Base-by-base conservation (phyloP, 257 asterid genomes). In the Rehmannia glutinosa region DNA sequence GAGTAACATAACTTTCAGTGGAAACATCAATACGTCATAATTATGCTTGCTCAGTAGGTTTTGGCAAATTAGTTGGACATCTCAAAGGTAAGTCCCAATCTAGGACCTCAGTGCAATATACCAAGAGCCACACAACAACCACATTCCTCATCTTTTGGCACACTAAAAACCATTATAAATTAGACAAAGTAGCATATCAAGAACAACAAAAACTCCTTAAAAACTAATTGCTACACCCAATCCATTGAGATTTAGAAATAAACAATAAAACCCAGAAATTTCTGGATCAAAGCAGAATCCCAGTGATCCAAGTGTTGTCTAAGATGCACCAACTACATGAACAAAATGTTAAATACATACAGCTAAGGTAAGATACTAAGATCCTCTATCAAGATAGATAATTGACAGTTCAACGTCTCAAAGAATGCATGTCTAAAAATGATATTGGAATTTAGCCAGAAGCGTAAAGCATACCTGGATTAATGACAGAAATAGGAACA, bases 401-500 rank as follows among this genome's bases (percentile, higher is more conserved):
- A 10, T 21, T 10, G 32, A 53, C 62, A 54, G 58, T 19, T 65
- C 64, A 58, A 52, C 24, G 35, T 27, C 21, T 36, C 21, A 71
- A 42, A 52, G 66, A 73, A 24, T 4, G 45, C 56, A 53, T 17
- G 50, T 60, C 33, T 41, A 39, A 57, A 56, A 23, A 67, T 50
- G 23, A 55, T 64, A 47, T 5, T 53, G 17, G 30, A 21, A 39
- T 60, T 28, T 49, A 71, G 58, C 62, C 75, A 74, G 52, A 39
- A 39, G 39, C 38, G 24, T 52, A 77, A 60, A 46, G 42, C 69
- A 57, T 75, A 90, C 98, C 98, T 77, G 88, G 79, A 72, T 56
- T 72, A 70, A 69, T 57, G 59, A 73, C 79, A 53, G 81, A 79
- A 62, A 67, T 4, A 64, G 88, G 89, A 75, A 67, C 80, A 33